Conservation (phyloP, 148 eudicot genomes). For the Oxyria digyna region DNA sequence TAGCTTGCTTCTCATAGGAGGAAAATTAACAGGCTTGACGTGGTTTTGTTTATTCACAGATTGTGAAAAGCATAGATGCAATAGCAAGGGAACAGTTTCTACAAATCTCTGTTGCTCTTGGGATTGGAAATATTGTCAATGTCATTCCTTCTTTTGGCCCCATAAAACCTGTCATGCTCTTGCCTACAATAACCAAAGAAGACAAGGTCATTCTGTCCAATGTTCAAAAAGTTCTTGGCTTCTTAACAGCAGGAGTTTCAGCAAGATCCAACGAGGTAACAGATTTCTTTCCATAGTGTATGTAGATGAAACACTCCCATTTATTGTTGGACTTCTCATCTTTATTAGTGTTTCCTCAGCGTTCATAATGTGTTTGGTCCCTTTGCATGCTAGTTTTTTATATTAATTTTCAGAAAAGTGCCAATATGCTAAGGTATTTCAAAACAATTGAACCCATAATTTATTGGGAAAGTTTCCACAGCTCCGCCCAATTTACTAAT, state of each 20-base stretch:
- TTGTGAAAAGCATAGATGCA: conserved; percentile 97
- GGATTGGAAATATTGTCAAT: conserved; percentile 55
- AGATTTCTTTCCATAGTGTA: background rate
- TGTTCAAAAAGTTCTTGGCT: conserved; percentile 67
- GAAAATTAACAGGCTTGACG: background rate
- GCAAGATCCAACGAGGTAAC: conserved; percentile 15
- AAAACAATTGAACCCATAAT: too few species aligned
- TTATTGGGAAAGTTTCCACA: too few species aligned
- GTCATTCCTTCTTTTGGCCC: conserved; percentile 72
- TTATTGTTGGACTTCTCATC: too few species aligned
- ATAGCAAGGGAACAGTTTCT: conserved; percentile 85
- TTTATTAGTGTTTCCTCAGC: background rate
- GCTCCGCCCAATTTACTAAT: too few species aligned
- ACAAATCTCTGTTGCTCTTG: conserved; percentile 42
- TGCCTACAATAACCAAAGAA: conserved; percentile 76
- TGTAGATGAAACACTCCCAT: background rate
- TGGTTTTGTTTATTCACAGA: conserved; percentile 31
- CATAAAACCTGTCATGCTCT: conserved; percentile 47
- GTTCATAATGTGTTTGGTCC: background rate
- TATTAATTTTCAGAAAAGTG: too few species aligned
- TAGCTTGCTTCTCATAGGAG: background rate
- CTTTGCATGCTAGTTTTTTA: too few species aligned
- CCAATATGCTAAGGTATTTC: too few species aligned
- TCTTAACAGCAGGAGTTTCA: conserved; percentile 71
- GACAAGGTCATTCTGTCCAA: conserved; percentile 78